Base-by-base conservation (phyloP, 176 grass and related monocot genomes). In the Triticum timopheevii region DNA sequence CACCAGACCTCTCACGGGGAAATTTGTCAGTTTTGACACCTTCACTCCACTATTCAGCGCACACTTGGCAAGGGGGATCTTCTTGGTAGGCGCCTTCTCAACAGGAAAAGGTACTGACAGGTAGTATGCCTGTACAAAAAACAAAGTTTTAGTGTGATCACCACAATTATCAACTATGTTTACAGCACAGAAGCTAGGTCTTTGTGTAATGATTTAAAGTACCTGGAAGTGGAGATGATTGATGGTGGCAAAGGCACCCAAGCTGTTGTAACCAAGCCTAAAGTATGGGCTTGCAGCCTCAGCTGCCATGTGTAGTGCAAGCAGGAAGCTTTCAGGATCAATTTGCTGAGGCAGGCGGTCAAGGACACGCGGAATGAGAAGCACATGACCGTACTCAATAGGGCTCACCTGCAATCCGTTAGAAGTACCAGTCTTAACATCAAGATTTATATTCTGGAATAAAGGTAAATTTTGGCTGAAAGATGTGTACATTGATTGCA, bases 181-280 rank as follows among this genome's bases (percentile, higher is more conserved):
- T 35, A 52, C 7, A 69, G 20, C 11, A 69, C 7, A 82, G 20
- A n/a, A 82, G 80, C 8, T 69, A 35, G 19, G 42, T 8, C 42
- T 30, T 75, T 75, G 72, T 17, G 27, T 28, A 22, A 82, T 54
- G 44, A 56, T 69, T 30, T 69, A 31, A 68, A 72, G 10, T 72
- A 92, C 93, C 93, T 95, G 93, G 75, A 95, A 92, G 19, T 95
- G 93, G 30, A 95, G 82, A 75, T 95, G 93, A 74, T 95, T 95
- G 73, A 95, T 92, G 64, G 93, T 95, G 74, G 93, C 93, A 78
- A 95, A 95, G 62, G 93, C 93, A 86, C 93, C 90, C 69, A 95
- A 78, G 69, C 93, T 95, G 58, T 95, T 95, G 88, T 92, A 95
- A 20, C 93, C 93, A n/a, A 95, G 82, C 83, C 93, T 87, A n/a